Percentiles rank a stretch among this genome's conserved stretches.
Conservation (phyloP, 495 filamentous ascomycete genomes). For the Podospora sp. region DNA sequence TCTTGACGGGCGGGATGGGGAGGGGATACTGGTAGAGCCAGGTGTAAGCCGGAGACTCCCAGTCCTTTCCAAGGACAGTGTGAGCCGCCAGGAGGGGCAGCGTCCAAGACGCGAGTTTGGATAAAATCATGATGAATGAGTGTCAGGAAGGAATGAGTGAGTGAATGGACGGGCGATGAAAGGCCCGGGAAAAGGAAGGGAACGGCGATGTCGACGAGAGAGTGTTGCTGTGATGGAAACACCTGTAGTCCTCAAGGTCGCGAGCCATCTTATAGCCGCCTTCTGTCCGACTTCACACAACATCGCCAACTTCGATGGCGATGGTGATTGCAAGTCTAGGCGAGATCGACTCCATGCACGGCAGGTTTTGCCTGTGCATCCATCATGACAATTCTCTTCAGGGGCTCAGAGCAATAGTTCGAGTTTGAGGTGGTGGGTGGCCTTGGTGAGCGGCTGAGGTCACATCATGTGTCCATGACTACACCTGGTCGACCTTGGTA, state of each 20-base stretch:
- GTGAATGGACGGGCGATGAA: slow-evolving; percentile 3
- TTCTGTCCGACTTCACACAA: background rate
- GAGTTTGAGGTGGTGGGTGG: background rate
- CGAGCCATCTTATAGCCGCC: background rate
- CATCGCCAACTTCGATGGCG: background rate
- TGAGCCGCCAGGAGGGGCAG: slow-evolving; percentile 13
- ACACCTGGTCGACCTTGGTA: background rate
- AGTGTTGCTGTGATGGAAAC: background rate
- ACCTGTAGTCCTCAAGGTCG: background rate
- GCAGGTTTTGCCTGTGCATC: background rate
- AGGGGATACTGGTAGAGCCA: slow-evolving; percentile 50
- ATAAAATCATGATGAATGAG: slow-evolving; percentile 13
- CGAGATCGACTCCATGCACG: background rate
- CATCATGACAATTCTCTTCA: background rate
- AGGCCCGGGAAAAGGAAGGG: too few relatives aligned
- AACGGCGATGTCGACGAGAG: background rate
- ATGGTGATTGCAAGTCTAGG: background rate
- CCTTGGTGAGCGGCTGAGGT: background rate
- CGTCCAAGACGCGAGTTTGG: slow-evolving; percentile 3
- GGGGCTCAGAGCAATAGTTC: background rate
- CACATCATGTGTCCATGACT: background rate
- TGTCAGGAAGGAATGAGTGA: slow-evolving; percentile 1
- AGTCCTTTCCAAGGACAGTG: slow-evolving; percentile 27
- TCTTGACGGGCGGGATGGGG: slow-evolving; percentile 53
- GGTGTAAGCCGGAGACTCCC: slow-evolving; percentile 39